Conservation (phyloP, 805 yeast species). For the Nakazawaea populi region DNA sequence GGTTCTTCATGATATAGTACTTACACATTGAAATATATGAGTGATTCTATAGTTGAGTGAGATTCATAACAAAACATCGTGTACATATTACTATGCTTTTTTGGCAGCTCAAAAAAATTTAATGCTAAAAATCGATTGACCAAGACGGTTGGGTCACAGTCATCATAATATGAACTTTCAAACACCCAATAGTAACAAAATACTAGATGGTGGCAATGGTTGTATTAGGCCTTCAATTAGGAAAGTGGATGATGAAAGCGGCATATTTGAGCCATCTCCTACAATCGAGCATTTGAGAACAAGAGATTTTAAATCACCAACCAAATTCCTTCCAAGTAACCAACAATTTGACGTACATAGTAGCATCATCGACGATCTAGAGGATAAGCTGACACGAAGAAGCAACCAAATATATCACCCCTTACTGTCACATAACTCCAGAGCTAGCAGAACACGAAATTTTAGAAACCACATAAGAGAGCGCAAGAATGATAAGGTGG, state of each 20-base stretch:
- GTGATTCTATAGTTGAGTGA: neutral
- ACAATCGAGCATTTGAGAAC: constrained; percentile 6
- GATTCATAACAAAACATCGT: no score
- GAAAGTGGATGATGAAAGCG: neutral
- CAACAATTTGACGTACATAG: neutral
- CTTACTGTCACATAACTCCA: neutral
- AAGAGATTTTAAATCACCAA: neutral
- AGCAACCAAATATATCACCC: constrained; percentile 1
- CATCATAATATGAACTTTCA: neutral
- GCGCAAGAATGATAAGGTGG: constrained; percentile 1
- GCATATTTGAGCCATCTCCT: constrained; percentile 7
- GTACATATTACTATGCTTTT: neutral
- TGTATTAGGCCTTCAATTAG: neutral
- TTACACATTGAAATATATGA: neutral
- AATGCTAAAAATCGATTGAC: no score
- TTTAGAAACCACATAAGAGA: constrained; percentile 1
- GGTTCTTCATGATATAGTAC: no score
- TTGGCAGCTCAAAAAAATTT: no score
- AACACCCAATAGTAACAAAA: constrained; percentile 2
- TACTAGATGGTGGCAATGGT: neutral
- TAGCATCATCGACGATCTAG: neutral
- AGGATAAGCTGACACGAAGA: neutral
- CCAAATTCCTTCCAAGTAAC: neutral
- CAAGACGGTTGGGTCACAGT: no score
- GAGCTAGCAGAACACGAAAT: neutral